Evolutionary conservation across 495 filamentous ascomycete species (phyloP), one percentile per base, ranked within the genome.

Genomic region (Aspergillus haitiensis): DNA sequence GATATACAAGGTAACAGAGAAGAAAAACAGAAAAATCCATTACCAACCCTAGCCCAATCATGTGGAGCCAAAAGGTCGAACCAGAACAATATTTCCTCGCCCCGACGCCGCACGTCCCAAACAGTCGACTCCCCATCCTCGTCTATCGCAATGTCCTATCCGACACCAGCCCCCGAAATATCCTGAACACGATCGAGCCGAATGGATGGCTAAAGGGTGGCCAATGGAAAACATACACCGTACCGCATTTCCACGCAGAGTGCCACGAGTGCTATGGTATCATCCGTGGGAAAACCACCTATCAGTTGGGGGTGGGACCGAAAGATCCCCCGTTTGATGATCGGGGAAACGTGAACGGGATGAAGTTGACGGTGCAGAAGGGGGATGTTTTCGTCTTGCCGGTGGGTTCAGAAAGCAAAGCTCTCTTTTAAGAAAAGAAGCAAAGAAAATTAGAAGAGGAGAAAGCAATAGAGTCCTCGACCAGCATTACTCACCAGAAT

Each of bases 201-300:
- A 55, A 55, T 32, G 53, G 16, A 36, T 55, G 36, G 53, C 32
- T 46, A 13, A 55, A 55, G 15, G 37, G 53, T 16, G 53, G 53
- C 3, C 40, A 55, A 39, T 46, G 53, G 53, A 55, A 45, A 31
- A 55, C 37, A 31, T 55, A 55, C 37, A 55, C 44, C 18, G 32
- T 13, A 13, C 16, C 37, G 8, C 53, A 55, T 31, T 55, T 55
- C 16, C 53, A 55, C 53, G 45, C 53, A 10, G 11, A 11, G 0
- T 35, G 31, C n/a, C 53, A 55, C 27, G 53, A 55, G 32, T 55
- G 40, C 53, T 55, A 55, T 16, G 53, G 16, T 2, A 55, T 55
- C 39, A 45, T 55, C 36, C 36, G 31, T 7, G 53, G 53, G n/a
- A 15, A 39, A 7, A 36, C n/a, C 7, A 31, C 37, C 9, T 55